A percentile compares a stretch with the other conserved stretches of the same genome.
Conservation (phyloP, 139 green algal genomes). For the Tetratostichococcus sp. region DNA sequence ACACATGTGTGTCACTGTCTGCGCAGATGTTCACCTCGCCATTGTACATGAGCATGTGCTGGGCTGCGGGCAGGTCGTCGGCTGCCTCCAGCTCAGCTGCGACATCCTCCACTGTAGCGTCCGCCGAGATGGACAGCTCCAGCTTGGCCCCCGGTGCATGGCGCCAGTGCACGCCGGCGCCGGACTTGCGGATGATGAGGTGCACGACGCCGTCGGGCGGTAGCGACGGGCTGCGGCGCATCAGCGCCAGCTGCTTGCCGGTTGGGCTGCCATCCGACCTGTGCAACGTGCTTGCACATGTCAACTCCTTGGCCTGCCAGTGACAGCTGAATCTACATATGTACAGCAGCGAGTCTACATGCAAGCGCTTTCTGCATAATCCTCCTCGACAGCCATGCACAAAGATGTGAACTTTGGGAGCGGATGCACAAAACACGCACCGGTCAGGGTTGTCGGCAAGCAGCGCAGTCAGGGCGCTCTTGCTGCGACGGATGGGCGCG, state of each 20-base stretch:
- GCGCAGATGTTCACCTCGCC: conserved; percentile 7
- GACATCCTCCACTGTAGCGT: conserved; percentile 30
- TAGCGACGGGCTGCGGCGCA: background rate
- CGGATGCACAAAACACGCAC: too few species aligned
- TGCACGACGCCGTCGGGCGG: conserved; percentile 8
- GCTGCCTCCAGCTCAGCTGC: conserved; percentile 35
- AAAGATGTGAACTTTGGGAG: too few species aligned
- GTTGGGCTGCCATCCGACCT: background rate
- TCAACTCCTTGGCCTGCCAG: too few species aligned
- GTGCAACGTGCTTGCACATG: background rate
- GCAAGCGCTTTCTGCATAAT: too few species aligned
- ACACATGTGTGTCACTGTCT: too few species aligned
- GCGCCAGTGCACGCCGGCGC: background rate
- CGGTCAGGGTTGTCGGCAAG: background rate
- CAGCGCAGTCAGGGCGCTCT: background rate
- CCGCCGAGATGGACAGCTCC: conserved; percentile 40
- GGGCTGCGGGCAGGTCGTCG: conserved; percentile 10
- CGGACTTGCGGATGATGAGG: conserved; percentile 4
- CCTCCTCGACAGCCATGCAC: too few species aligned
- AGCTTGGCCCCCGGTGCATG: conserved; percentile 25
- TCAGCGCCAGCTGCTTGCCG: background rate
- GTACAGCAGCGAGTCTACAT: too few species aligned
- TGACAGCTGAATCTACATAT: too few species aligned
- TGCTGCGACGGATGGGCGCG: background rate
- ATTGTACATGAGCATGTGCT: conserved; percentile 16